These are phyloP conservation scores for Eragrostis nindensis DNA, from an alignment of 176 grass and related monocot genomes.

Conservation along the genomic window DNA sequence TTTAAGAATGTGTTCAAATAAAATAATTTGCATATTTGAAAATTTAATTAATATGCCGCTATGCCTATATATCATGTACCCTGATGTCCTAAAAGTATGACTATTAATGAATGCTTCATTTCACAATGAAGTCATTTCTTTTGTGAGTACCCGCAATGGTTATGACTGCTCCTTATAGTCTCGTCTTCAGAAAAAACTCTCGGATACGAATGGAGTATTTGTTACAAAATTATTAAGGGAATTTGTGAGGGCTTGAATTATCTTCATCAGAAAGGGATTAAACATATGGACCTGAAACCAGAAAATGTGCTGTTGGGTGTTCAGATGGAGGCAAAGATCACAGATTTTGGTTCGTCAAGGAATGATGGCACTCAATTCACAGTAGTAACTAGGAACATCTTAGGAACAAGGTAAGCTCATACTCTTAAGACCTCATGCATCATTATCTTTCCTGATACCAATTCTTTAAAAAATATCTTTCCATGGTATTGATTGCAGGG, in stretches of 20 bases:
- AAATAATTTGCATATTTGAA: no score
- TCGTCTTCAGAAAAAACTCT: background rate
- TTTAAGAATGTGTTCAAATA: no score
- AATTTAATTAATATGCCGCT: no score
- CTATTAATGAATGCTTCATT: no score
- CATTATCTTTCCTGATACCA: no score
- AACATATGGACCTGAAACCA: conserved; percentile 21
- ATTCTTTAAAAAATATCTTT: background rate
- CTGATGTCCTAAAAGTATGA: no score
- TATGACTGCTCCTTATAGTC: no score
- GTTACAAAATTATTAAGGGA: conserved; percentile 1
- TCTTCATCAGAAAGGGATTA: background rate
- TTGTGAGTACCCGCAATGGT: no score
- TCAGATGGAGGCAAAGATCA: no score
- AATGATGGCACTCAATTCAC: background rate
- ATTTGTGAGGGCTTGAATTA: background rate
- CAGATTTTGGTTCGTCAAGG: conserved; percentile 6
- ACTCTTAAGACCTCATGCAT: background rate
- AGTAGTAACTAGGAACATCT: background rate
- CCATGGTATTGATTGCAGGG: background rate
- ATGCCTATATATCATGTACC: no score
- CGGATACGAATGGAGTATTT: background rate
- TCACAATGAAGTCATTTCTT: no score
- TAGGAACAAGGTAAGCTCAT: background rate
- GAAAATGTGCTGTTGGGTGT: conserved; percentile 11